These are phyloP conservation scores for Oryza officinalis DNA, from an alignment of 176 grass and related monocot genomes.

Conservation along the genomic window DNA sequence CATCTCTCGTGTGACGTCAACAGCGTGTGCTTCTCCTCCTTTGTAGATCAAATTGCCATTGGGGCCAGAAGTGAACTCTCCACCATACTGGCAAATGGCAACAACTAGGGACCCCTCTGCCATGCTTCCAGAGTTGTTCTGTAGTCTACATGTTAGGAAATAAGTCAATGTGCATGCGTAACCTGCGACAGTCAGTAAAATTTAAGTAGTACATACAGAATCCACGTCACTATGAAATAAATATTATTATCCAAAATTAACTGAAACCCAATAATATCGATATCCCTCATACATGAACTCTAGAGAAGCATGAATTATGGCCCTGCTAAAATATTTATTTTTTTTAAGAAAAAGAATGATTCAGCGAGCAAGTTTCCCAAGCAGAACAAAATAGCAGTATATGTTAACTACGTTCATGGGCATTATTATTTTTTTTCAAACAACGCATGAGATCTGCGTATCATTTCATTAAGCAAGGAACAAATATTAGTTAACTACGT, in stretches of 20 bases:
- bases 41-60: slow-evolving; percentile 81
- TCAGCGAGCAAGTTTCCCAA: background rate
- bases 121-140: slow-evolving; percentile 19
- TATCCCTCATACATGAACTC: background rate
- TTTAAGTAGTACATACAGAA: background rate
- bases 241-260: background rate
- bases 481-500: background rate
- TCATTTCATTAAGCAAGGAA: no score
- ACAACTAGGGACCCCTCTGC: slow-evolving; percentile 42
- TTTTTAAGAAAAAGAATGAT: background rate
- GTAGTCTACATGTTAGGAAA: background rate
- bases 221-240: background rate
- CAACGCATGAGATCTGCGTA: no score
- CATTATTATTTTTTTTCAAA: no score
- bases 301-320: background rate
- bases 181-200: background rate
- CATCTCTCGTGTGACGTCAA: slow-evolving; percentile 70
- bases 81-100: slow-evolving; percentile 89
- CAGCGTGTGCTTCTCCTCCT: slow-evolving; percentile 90
- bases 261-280: background rate
- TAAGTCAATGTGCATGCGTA: background rate
- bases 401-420: background rate
- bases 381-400: background rate
- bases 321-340: background rate
- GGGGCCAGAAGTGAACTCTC: slow-evolving; percentile 71